Percentiles rank a stretch among this genome's conserved stretches.
Evolutionary conservation across 2,329 filamentous ascomycete genomes (phyloP).

Genomic region (Dendryphion nanum): DNA sequence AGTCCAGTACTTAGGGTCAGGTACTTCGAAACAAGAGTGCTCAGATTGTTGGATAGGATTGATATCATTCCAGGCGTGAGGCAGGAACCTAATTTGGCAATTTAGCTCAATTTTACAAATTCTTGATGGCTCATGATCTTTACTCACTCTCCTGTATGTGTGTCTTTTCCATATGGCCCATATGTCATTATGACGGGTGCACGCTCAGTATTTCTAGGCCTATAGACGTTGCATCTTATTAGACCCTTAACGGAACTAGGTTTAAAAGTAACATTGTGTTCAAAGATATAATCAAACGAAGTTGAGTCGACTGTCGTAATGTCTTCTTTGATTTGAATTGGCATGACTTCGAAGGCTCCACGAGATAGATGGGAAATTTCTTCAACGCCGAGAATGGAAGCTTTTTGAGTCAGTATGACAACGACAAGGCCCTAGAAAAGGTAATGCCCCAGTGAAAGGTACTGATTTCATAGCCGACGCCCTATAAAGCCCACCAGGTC

Average conservation of each 20-base stretch:
- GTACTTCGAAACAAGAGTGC: slow-evolving; percentile 48
- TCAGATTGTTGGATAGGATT: slow-evolving; percentile 21
- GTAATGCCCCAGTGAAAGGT: not conserved
- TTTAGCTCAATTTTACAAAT: not conserved
- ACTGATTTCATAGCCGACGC: not conserved
- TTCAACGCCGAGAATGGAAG: not conserved
- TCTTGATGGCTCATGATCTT: not conserved
- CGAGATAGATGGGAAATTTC: not conserved
- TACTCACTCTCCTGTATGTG: slow-evolving; percentile 52
- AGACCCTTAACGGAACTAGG: not conserved
- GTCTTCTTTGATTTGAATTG: slow-evolving; percentile 1
- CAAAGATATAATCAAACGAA: not conserved
- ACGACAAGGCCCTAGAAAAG: too few species aligned
- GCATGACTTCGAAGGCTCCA: slow-evolving; percentile 1
- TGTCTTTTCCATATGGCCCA: slow-evolving; percentile 69
- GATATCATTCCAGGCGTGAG: not conserved
- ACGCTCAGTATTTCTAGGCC: slow-evolving; percentile 3
- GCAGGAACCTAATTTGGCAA: slow-evolving; percentile 5
- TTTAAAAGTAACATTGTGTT: slow-evolving; percentile 1
- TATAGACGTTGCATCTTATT: slow-evolving; percentile 1
- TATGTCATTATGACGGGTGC: slow-evolving; percentile 63
- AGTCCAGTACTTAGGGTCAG: slow-evolving; percentile 42
- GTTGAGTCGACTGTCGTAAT: not conserved
- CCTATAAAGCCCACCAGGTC: not conserved
- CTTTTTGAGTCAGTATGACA: not conserved